Evolutionary conservation across 148 eudicot genomes (phyloP), one percentile per base, ranked within the genome.

Genomic region (Hydrangea macrophylla): DNA sequence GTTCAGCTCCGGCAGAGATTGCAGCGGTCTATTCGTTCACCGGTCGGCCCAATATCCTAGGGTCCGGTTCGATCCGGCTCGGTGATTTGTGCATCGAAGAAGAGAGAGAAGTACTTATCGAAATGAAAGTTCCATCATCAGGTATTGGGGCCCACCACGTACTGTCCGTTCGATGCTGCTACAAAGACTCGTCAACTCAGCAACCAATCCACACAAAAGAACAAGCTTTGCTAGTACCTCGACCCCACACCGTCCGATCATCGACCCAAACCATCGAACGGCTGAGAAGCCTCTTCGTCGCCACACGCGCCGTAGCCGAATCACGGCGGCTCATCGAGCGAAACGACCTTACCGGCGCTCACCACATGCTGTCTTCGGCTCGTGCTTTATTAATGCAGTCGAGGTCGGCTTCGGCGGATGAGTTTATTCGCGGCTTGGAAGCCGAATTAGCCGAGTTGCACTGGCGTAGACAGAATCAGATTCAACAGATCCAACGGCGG

Each of bases 261-360:
- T 79, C 92, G 0, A 70, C 82, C 0, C 83, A 83, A 0, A 42
- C 63, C 17, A 79, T 88, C 84, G 82, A 88, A 80, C 89, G 90
- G 75, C 72, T 95, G 37, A 87, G 90, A 45, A 71, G 78, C 62
- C 78, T 84, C 0, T 95, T 91, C 58, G 73, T 91, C 9, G 65
- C 85, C 37, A 85, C 87, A 0, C 79, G 99, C 55, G 99, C 99
- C 9, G 82, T 89, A n/a, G 96, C 97, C 0, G 99, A 95, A 55
- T 82, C 89, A 25, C 68, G 88, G 64, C 77, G 85, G 61, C 27
- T 91, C 5, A 30, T 67, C 3, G 92, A 95, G 30, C 69, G 84
- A 5, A 80, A 75, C 20, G 96, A 95, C 59, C 26, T 65, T 78
- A 1, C 73, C 39, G 89, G 88, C 1, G 98, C 98, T 0, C 84